phyloP scores from a whole-genome alignment of 192 early-diverging fungal species.

The Podila epicladia region DNA sequence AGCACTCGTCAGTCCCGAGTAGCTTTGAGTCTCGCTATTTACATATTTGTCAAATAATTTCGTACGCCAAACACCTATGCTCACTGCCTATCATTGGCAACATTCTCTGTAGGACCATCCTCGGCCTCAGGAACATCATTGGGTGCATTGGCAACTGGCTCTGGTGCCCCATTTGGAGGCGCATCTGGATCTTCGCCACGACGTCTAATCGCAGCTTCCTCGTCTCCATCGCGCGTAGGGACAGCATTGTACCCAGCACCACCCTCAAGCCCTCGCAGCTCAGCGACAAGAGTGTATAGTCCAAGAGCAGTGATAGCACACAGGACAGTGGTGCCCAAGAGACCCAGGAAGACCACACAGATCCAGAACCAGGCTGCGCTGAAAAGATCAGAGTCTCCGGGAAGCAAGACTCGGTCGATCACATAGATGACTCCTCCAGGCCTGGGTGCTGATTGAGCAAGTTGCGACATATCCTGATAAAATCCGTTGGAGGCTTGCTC shows the following conservation, averaged over 20 bases:
- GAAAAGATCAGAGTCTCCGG: constrained; percentile 29
- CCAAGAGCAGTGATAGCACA: constrained; percentile 18
- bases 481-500: neutral
- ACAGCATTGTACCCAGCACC: constrained; percentile 24
- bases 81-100: too few species aligned
- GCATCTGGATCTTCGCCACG: too few species aligned
- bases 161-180: neutral
- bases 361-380: constrained; percentile 39
- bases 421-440: constrained; percentile 56
- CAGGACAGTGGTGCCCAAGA: constrained; percentile 17
- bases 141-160: neutral
- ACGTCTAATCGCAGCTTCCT: constrained; percentile 14
- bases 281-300: constrained; percentile 17
- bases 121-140: too few species aligned
- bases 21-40: too few species aligned
- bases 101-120: too few species aligned
- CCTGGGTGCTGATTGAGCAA: neutral
- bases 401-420: constrained; percentile 59
- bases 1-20: too few species aligned
- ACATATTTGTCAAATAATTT: too few species aligned
- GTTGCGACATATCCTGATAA: neutral
- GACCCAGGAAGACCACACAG: neutral
- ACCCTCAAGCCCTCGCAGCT: constrained; percentile 29
- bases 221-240: constrained; percentile 3
- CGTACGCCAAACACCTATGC: too few species aligned